Percentiles rank a stretch among this genome's conserved stretches.
Evolutionary conservation across 2,329 filamentous ascomycete species (phyloP).

Genomic region (Hypoxylon sp.): DNA sequence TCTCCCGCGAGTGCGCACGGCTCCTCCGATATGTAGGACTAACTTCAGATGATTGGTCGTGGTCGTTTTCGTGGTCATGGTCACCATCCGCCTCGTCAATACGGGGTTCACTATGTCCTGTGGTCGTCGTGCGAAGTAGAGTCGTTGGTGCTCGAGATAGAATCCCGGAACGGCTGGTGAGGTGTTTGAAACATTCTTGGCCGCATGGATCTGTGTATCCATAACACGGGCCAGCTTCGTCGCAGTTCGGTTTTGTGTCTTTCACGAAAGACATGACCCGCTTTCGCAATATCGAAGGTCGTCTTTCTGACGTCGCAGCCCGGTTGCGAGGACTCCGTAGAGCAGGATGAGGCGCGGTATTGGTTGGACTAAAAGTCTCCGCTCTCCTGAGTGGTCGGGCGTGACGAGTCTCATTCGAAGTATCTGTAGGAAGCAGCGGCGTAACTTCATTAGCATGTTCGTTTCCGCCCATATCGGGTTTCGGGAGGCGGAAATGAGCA

Average conservation of each 20-base stretch:
- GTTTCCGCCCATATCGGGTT: constrained; percentile 38
- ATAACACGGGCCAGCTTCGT: constrained; percentile 72
- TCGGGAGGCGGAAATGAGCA: constrained; percentile 31
- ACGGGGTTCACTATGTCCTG: constrained; percentile 53
- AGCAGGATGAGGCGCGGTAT: constrained; percentile 36
- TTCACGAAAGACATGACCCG: constrained; percentile 75
- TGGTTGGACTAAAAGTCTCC: constrained; percentile 45
- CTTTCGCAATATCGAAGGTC: constrained; percentile 70
- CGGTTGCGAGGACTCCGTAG: constrained; percentile 47
- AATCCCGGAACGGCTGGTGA: constrained; percentile 59
- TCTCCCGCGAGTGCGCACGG: constrained; percentile 50
- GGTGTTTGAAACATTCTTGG: constrained; percentile 75
- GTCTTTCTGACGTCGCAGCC: constrained; percentile 56
- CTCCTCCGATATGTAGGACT: constrained; percentile 50
- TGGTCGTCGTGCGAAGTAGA: constrained; percentile 60
- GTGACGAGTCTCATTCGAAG: constrained; percentile 47
- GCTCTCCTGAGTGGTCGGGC: constrained; percentile 50
- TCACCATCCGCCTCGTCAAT: constrained; percentile 53
- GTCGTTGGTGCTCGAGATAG: constrained; percentile 55
- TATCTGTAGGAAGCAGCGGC: constrained; percentile 60
- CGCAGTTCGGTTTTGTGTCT: constrained; percentile 74
- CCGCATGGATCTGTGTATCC: constrained; percentile 77
- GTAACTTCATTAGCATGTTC: constrained; percentile 61
- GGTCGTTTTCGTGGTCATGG: constrained; percentile 48
- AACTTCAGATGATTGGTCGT: constrained; percentile 40